Evolutionary conservation across 2,329 filamentous ascomycete genomes (phyloP), one percentile per base, ranked within the genome.

Genomic region (Drechslerella dactyloides): DNA sequence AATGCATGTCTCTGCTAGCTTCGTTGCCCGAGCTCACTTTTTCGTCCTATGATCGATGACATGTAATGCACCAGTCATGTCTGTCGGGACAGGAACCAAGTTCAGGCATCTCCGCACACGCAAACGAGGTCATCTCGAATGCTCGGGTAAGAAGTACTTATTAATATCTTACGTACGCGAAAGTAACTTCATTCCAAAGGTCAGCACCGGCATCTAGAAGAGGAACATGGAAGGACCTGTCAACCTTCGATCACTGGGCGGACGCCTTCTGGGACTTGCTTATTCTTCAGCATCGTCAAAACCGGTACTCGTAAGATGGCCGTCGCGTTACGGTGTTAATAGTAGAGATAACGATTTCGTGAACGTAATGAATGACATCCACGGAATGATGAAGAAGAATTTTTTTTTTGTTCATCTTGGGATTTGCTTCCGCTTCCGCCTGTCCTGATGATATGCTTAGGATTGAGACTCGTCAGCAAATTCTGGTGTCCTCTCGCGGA

Each of bases 351-450:
- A 50, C n/a, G 58, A 64, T 64, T 69, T 59, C 19, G 66, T 70
- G 66, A 64, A 70, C 66, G 66, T 70, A 70, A 70, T 70, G 66
- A 70, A 70, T 70, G 66, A 35, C 66, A 70, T 70, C 66, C 66
- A 63, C 58, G 59, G 66, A 24, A 40, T 30, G 50, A 42, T 30
- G 48, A 59, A 48, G 17, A 21, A 48, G 64, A 69, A 57, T 35
- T 63, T 62, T 46, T 55, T 50, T 35, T 23, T 53, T 42, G 23
- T 27, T 48, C 65, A 37, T 46, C n/a, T 23, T 35, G 35, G 50
- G 59, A 70, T 72, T 72, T 72, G 60, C 68, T 65, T 72, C 60
- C 57, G 52, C 53, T 60, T 57, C n/a, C n/a, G n/a, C n/a, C n/a
- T n/a, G 27, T 33, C 4, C 27, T 33, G 8, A 33, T 3, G 27